Evolutionary conservation across 352 stramenopile species (phyloP).

Genomic region (Thraustochytrium sp.): DNA sequence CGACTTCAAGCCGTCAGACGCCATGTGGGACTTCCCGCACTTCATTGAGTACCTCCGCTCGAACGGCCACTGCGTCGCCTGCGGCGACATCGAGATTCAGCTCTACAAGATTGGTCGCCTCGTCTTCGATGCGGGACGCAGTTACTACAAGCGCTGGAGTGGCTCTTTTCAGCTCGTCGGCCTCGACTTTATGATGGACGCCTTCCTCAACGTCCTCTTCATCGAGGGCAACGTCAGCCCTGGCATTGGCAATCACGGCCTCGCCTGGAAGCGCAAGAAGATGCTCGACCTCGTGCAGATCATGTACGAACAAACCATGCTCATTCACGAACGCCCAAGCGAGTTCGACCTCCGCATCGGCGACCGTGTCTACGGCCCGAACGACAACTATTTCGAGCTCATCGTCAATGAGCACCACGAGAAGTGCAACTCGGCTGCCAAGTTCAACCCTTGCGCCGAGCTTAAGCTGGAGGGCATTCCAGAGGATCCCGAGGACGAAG

Average conservation of each 20-base stretch:
- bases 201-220: slow-evolving; percentile 40
- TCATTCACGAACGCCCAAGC: slow-evolving; percentile 27
- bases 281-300: slow-evolving; percentile 38
- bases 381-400: slow-evolving; percentile 41
- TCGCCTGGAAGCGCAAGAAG: slow-evolving; percentile 40
- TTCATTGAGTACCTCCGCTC: slow-evolving; percentile 34
- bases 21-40: slow-evolving; percentile 43
- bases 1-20: slow-evolving; percentile 19
- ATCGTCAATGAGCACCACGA: slow-evolving; percentile 43
- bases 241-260: slow-evolving; percentile 37
- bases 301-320: slow-evolving; percentile 42
- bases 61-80: slow-evolving; percentile 15
- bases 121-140: slow-evolving; percentile 28
- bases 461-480: slow-evolving; percentile 12
- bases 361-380: slow-evolving; percentile 34
- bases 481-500: slow-evolving; percentile 8
- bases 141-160: slow-evolving; percentile 40
- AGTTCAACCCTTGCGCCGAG: slow-evolving; percentile 31
- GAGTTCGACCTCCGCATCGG: slow-evolving; percentile 41
- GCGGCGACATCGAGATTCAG: slow-evolving; percentile 42
- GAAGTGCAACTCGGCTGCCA: slow-evolving; percentile 26
- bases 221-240: slow-evolving; percentile 44
- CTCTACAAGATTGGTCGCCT: slow-evolving; percentile 39
- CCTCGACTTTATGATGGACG: slow-evolving; percentile 45
- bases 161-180: slow-evolving; percentile 40